phyloP scores from a whole-genome alignment of 306 rosid genomes.

The Vicia faba region DNA sequence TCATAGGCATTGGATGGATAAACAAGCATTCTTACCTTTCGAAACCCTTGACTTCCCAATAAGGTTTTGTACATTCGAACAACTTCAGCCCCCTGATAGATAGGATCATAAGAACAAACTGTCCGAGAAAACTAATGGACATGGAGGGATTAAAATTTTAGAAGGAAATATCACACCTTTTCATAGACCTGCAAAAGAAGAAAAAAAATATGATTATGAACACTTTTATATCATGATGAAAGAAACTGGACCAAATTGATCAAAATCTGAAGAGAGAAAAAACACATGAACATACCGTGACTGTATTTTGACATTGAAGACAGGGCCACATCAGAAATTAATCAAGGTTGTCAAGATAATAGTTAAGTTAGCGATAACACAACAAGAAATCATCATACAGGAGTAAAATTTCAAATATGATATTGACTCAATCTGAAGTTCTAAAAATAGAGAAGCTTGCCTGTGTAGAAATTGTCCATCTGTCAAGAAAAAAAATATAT shows the following conservation, averaged over 20 bases:
- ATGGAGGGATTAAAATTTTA: slow-evolving; percentile 35
- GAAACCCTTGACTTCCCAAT: slow-evolving; percentile 86
- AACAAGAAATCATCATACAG: slow-evolving; percentile 27
- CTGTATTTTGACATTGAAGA: slow-evolving; percentile 63
- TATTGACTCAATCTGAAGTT: slow-evolving; percentile 22
- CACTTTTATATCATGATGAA: slow-evolving; percentile 37
- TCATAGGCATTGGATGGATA: slow-evolving; percentile 34
- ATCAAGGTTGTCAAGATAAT: slow-evolving; percentile 41
- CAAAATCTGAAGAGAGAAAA: background rate
- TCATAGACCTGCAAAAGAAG: slow-evolving; percentile 84
- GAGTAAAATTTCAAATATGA: slow-evolving; percentile 27
- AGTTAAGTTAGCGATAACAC: slow-evolving; percentile 45
- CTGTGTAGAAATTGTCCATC: slow-evolving; percentile 99
- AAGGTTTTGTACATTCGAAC: slow-evolving; percentile 99
- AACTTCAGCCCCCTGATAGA: slow-evolving; percentile 96
- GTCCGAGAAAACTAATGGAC: slow-evolving; percentile 28
- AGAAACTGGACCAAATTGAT: slow-evolving; percentile 30
- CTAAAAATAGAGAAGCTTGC: slow-evolving; percentile 48
- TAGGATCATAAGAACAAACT: slow-evolving; percentile 45
- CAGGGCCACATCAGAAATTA: slow-evolving; percentile 50
- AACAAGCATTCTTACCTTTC: slow-evolving; percentile 64
- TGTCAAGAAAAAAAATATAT: slow-evolving; percentile 45
- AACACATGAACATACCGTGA: slow-evolving; percentile 74
- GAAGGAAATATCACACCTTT: slow-evolving; percentile 63
- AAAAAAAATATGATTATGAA: slow-evolving; percentile 33